Evolutionary conservation across 176 grass and related monocot genomes (phyloP), one percentile per base, ranked within the genome.

Genomic region (Eragrostis curvula): DNA sequence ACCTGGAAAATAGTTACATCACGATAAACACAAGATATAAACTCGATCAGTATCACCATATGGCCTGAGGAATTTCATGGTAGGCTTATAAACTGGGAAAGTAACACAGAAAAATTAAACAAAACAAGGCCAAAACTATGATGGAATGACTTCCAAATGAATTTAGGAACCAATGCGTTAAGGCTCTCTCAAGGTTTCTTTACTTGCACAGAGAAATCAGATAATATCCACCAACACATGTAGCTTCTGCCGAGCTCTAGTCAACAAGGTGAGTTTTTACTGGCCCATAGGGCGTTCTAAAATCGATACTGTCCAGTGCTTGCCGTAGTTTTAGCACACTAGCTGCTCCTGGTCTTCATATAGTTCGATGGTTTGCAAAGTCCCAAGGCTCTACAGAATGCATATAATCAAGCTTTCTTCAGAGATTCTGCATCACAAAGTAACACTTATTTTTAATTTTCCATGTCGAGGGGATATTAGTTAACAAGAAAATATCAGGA

Each of bases 161-260:
- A 24, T 53, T 62, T 23, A 68, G 24, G 56, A 20, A 14, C 17
- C 23, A 12, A 6, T 81, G 18, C 29, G 18, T 41, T 27, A 67
- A 48, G 49, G 52, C 47, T 57, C 64, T 5, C 24, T 69, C 42
- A 62, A 21, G 27, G 55, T 59, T 42, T 84, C 86, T 66, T n/a
- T n/a, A 79, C 71, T 32, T 75, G 51, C 81, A 51, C 18, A 68
- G 49, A 62, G 70, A 88, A 20, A 46, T 62, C 60, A 79, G 44
- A 66, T 46, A 66, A 18, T 73, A 83, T 67, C 39, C 52, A 66
- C 56, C 44, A 82, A 16, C 36, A 59, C 3, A 58, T 23, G 12
- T 65, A 51, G 17, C n/a, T 28, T 77, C 69, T 70, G 42, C 29
- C 65, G 70, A 63, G 66, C 6, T 50, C 52, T 18, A 74, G 23